Base-by-base conservation (phyloP, 352 stramenopile genomes). In the Pythium oligandrum region DNA sequence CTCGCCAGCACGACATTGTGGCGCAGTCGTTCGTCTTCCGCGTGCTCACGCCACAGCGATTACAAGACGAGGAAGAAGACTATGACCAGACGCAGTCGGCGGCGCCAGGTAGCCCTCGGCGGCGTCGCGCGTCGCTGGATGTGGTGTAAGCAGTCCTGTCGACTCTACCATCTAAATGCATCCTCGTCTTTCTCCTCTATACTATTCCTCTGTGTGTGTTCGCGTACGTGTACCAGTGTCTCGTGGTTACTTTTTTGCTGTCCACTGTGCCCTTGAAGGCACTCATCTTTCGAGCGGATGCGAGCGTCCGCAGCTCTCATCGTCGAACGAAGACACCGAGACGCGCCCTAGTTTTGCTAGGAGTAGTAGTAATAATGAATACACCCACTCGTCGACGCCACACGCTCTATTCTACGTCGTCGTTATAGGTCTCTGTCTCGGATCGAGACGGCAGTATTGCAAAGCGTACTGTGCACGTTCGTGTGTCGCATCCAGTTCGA, bases 11-110 rank as follows among this genome's bases (percentile, higher is more conserved):
- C 57, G 82, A 92, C 59, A 94, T 94, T 55, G 84, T 94, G 43
- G 84, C 84, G 32, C 84, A 94, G 67, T 94, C 84, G 51, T 94
- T 94, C 44, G 76, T 94, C 40, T 94, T 94, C 68, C 81, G 83
- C 48, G 84, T 91, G 52, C 73, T 80, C 12, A 92, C 81, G 17
- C 84, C 84, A 6, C 84, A 94, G 66, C 82, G 79, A 31, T 47
- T 78, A 9, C 72, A 84, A 36, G 80, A 87, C 8, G 71, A 88
- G 7, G 70, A 86, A 42, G 85, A 83, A 12, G 51, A 57, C 17
- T 44, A 44, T 35, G 34, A 51, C 33, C 11, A 57, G 5, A 42
- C 4, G 6, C 8, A 4, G 30, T 11, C 43, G 10, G 4, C 39
- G 9, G 35, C 43, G 32, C 43, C 43, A 31, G 32, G 32, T 31